A percentile compares a stretch with the other conserved stretches of the same genome.
phyloP scores from a whole-genome alignment of 164 flowering plant genomes.

The Nelumbo lutea region DNA sequence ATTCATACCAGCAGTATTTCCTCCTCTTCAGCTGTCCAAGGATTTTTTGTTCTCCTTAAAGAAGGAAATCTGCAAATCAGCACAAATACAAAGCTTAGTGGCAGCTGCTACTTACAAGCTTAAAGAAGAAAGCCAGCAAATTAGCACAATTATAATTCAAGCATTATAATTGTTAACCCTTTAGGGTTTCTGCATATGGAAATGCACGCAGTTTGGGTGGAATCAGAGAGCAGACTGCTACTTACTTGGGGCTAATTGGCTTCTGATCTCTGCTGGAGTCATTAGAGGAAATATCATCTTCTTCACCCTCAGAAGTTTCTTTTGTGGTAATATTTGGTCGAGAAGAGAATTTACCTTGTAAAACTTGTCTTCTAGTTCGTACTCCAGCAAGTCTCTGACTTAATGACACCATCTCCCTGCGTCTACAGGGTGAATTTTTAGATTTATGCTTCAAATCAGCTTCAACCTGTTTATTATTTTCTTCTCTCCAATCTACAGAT shows the following conservation, averaged over 20 bases:
- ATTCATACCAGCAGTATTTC: slow-evolving; percentile 20
- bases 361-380: slow-evolving; percentile 7
- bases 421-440: slow-evolving; percentile 5
- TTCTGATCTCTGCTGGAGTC: slow-evolving; percentile 1
- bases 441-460: not conserved
- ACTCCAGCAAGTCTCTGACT: not conserved
- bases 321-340: not conserved
- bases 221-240: not conserved
- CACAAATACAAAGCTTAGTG: not conserved
- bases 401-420: not conserved
- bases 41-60: slow-evolving; percentile 14
- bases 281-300: slow-evolving; percentile 5
- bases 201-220: not conserved
- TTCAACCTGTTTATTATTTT: not conserved
- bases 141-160: not conserved
- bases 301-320: slow-evolving; percentile 1
- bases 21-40: slow-evolving; percentile 24
- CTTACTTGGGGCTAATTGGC: slow-evolving; percentile 9
- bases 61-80: slow-evolving; percentile 12
- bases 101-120: no score
- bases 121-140: not conserved
- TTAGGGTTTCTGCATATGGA: not conserved
- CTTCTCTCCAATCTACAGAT: not conserved
- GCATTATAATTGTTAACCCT: not conserved
- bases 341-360: slow-evolving; percentile 1